These are phyloP conservation scores for Aspergillus ustus DNA, from an alignment of 2,329 filamentous ascomycete genomes.

Conservation along the genomic window DNA sequence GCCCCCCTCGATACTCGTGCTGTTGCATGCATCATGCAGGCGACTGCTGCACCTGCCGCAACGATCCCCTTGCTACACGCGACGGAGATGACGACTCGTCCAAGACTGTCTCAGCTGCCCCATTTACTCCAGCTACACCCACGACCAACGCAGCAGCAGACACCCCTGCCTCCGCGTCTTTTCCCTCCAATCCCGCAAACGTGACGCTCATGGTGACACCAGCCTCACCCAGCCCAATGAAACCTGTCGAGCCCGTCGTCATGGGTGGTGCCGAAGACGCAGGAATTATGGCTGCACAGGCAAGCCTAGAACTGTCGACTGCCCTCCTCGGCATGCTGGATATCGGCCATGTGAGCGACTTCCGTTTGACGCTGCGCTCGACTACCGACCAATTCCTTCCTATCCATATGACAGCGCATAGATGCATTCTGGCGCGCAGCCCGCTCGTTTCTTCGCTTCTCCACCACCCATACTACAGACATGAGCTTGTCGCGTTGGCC, in stretches of 20 bases:
- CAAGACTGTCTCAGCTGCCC: background rate
- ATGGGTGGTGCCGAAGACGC: background rate
- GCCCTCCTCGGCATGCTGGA: conserved; percentile 24
- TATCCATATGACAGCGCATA: conserved; percentile 27
- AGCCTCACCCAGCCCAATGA: background rate
- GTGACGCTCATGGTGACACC: conserved; percentile 5
- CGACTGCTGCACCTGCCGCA: conserved; percentile 26
- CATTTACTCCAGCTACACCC: background rate
- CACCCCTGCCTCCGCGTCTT: background rate
- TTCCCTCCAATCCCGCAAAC: background rate
- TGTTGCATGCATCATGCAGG: conserved; percentile 29
- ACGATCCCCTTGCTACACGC: background rate
- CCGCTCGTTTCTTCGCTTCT: conserved; percentile 27
- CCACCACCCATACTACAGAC: background rate
- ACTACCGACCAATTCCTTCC: conserved; percentile 22
- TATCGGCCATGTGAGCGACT: conserved; percentile 26
- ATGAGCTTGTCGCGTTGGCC: conserved; percentile 24
- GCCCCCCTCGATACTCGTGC: conserved; percentile 24
- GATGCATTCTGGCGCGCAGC: conserved; percentile 31
- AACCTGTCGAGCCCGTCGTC: background rate
- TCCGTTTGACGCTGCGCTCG: conserved; percentile 27
- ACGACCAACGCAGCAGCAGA: background rate
- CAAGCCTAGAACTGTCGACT: conserved; percentile 10
- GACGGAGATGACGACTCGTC: background rate
- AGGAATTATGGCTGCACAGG: background rate